phyloP scores from a whole-genome alignment of 75 land plant species.

The Pinus albicaulis region DNA sequence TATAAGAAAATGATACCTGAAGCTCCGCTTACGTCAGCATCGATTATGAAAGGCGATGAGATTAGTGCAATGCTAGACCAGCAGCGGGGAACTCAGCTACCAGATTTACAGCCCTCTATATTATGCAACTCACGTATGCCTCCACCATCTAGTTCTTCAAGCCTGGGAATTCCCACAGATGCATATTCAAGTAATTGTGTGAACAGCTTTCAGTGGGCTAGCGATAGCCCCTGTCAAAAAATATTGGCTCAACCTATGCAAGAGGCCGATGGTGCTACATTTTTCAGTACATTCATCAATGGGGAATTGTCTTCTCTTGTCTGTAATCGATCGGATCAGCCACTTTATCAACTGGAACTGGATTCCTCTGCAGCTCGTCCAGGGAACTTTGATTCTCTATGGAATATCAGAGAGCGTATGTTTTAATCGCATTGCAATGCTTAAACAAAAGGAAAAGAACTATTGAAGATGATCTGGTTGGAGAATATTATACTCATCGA shows the following conservation, averaged over 20 bases:
- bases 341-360: constrained; percentile 2
- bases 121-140: background rate
- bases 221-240: background rate
- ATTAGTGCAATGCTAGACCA: background rate
- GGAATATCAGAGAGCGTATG: background rate
- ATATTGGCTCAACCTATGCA: background rate
- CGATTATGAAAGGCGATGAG: background rate
- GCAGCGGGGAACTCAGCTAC: background rate
- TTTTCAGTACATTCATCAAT: background rate
- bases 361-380: background rate
- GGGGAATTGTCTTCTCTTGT: background rate
- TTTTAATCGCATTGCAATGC: too few species aligned
- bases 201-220: background rate
- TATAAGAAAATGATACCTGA: background rate
- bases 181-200: background rate
- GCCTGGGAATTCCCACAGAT: background rate
- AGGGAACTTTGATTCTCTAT: constrained; percentile 1
- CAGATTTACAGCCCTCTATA: background rate
- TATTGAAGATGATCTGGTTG: too few species aligned
- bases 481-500: too few species aligned
- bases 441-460: too few species aligned
- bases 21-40: background rate
- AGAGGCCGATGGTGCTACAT: background rate
- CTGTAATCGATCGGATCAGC: background rate
- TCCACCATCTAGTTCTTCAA: background rate